Base-by-base conservation (phyloP, 345 rosid species). In the Mallotus nudiflorus region DNA sequence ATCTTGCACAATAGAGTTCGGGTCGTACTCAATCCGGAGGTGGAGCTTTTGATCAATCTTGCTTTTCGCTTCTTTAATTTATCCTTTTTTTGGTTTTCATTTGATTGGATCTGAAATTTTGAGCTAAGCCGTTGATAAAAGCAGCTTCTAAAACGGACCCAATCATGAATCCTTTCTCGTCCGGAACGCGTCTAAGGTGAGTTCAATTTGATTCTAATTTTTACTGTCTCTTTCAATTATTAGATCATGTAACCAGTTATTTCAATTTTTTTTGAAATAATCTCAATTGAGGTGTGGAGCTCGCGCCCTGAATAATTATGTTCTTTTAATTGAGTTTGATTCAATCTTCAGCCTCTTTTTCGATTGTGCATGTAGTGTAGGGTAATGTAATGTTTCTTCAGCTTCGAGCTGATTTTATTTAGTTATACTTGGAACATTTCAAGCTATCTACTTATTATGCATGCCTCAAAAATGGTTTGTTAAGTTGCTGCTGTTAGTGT, bases 161-260 rank as follows among this genome's bases (percentile, higher is more conserved):
- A 84, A 85, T 87, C 92, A 96, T 96, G 97, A 96, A 92, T 85
- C 89, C 99, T 37, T 91, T 96, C 82, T 92, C 97, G 55, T 92
- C 99, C 73, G 94, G 88, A 66, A 96, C 99, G 74, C 99, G 99
- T 77, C 85, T 92, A 53, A 87, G 99, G 98, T 91, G 70, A 81
- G 88, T 76, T 61, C 37, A 33, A 33, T 33, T 33, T 2, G 6
- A 29, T 68, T 37, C 51, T 16, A 53, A 46, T 77, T 61, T 35
- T 64, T 46, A 6, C 48, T 15, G 29, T 67, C 31, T 76, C 14
- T 33, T 3, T 33, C n/a, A n/a, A 33, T 6, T 37, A 52, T 59
- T 49, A 27, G 66, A 66, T 73, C 70, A 37, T 28, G 16, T 29
- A 28, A 46, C 42, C 42, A 65, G 18, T 37, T 20, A 9, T 29